phyloP scores from a whole-genome alignment of 345 rosid species.

The Aurinia saxatilis region DNA sequence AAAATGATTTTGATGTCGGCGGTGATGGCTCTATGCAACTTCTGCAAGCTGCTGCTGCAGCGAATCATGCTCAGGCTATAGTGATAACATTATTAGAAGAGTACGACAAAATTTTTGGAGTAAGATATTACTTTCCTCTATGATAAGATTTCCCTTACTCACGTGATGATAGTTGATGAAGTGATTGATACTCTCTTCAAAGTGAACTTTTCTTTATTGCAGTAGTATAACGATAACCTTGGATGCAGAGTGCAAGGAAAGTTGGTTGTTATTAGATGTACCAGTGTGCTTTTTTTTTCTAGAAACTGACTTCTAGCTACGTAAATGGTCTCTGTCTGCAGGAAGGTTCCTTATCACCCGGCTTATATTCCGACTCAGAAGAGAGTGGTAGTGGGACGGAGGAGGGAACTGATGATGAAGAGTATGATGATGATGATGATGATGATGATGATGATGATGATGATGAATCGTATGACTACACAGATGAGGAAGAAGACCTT shows the following conservation, averaged over 20 bases:
- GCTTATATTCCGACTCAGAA: constrained; percentile 72
- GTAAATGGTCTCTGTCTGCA: constrained; percentile 35
- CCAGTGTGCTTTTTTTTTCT: constrained; percentile 3
- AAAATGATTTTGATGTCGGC: constrained; percentile 80
- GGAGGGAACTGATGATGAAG: constrained; percentile 79
- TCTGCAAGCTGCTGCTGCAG: constrained; percentile 97
- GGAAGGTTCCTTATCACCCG: constrained; percentile 76
- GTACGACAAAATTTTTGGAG: constrained; percentile 79
- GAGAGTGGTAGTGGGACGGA: constrained; percentile 79
- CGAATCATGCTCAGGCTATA: constrained; percentile 99
- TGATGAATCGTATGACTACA: constrained; percentile 41
- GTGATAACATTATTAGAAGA: constrained; percentile 84
- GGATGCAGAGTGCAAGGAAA: not conserved
- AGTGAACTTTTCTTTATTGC: not conserved
- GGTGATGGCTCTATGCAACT: constrained; percentile 94
- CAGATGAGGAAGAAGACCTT: constrained; percentile 44
- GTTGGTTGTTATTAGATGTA: not conserved
- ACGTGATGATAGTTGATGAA: no score
- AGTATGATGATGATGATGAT: constrained; percentile 59
- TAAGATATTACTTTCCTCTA: constrained; percentile 32
- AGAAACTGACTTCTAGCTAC: constrained; percentile 23
- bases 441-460: constrained; percentile 42
- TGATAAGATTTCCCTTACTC: not conserved
- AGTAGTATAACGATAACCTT: not conserved
- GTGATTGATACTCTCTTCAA: not conserved